phyloP scores from a whole-genome alignment of 352 stramenopile species.

The Thraustotheca clavata region DNA sequence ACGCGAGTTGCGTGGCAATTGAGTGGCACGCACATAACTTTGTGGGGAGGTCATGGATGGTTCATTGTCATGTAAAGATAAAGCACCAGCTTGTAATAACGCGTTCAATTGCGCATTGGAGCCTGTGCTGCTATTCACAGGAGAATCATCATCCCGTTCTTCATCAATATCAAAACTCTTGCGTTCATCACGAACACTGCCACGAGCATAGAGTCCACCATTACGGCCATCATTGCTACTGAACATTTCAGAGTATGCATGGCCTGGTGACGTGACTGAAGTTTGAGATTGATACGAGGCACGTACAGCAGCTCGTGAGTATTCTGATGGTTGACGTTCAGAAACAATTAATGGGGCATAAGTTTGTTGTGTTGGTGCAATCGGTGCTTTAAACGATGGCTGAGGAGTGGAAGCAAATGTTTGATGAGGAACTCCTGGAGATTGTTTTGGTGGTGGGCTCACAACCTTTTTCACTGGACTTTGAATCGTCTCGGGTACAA shows the following conservation, averaged over 20 bases:
- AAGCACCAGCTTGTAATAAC: conserved; percentile 22
- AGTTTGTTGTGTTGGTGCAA: background rate
- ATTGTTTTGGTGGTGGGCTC: background rate
- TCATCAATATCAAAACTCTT: conserved; percentile 68
- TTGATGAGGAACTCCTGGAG: background rate
- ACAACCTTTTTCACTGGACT: background rate
- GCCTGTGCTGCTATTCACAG: conserved; percentile 8
- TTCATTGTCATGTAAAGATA: conserved; percentile 24
- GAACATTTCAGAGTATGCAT: conserved; percentile 21
- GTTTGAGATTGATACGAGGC: background rate
- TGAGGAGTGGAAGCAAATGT: background rate
- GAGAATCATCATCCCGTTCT: conserved; percentile 37
- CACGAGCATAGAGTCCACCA: conserved; percentile 5
- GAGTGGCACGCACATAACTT: conserved; percentile 61
- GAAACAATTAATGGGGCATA: background rate
- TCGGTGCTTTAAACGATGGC: background rate
- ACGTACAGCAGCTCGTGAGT: background rate
- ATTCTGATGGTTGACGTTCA: conserved; percentile 1
- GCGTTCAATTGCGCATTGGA: conserved; percentile 20
- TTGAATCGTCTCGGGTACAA: background rate
- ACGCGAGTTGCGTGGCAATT: conserved; percentile 46
- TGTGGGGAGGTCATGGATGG: conserved; percentile 64
- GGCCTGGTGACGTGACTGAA: conserved; percentile 11
- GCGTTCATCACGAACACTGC: conserved; percentile 27
- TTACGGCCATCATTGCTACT: conserved; percentile 15